A percentile compares a stretch with the other conserved stretches of the same genome.
These are phyloP conservation scores for Fusarium pininemorale DNA, from an alignment of 2,329 filamentous ascomycete genomes.

Conservation along the genomic window DNA sequence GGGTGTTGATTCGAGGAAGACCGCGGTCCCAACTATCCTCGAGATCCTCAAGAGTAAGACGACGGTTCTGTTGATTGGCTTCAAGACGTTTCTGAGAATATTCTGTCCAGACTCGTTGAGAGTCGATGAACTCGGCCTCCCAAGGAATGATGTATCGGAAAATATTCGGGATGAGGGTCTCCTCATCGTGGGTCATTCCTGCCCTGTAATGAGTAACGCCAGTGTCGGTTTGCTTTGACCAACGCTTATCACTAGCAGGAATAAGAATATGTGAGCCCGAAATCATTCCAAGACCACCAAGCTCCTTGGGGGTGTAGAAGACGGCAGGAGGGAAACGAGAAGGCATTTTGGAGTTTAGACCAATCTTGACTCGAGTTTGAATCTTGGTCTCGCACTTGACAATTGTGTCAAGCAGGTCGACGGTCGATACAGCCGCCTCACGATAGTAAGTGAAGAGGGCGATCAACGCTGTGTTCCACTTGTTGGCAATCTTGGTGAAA, in stretches of 20 bases:
- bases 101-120: conserved; percentile 98
- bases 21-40: conserved; percentile 99
- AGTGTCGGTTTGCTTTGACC: conserved; percentile 97
- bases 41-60: conserved; percentile 92
- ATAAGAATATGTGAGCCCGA: conserved; percentile 98
- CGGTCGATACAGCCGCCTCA: conserved; percentile 95
- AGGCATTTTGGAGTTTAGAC: conserved; percentile 98
- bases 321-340: conserved; percentile 97
- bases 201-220: conserved; percentile 97
- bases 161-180: conserved; percentile 97
- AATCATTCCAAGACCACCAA: conserved; percentile 98
- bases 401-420: conserved; percentile 93
- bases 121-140: conserved; percentile 99
- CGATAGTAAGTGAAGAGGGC: conserved; percentile 98
- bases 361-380: conserved; percentile 98
- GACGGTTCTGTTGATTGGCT: conserved; percentile 95
- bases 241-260: conserved; percentile 95
- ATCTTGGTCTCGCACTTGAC: conserved; percentile 99
- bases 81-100: conserved; percentile 98
- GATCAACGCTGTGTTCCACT: conserved; percentile 98
- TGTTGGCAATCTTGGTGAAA: conserved; percentile 99
- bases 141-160: conserved; percentile 99
- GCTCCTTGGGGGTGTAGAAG: conserved; percentile 98
- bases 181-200: conserved; percentile 98
- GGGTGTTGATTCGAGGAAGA: conserved; percentile 95